phyloP scores from a whole-genome alignment of 805 yeast species.

The Ogataea neopini region DNA sequence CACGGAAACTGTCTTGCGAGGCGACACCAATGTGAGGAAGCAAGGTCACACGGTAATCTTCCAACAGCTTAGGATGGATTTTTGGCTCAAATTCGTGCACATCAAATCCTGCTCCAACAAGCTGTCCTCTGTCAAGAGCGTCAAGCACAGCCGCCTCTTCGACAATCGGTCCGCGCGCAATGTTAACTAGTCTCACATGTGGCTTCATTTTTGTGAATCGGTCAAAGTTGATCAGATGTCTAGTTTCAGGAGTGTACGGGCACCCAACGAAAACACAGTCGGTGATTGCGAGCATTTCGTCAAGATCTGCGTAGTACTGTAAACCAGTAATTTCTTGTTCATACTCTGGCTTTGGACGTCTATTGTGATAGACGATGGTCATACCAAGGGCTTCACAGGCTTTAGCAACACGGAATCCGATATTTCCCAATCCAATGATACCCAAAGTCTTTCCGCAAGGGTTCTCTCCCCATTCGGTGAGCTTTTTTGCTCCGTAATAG shows the following conservation, averaged over 20 bases:
- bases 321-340: constrained; percentile 37
- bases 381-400: constrained; percentile 46
- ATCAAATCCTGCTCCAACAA: constrained; percentile 45
- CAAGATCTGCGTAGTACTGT: constrained; percentile 25
- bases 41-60: constrained; percentile 38
- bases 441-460: constrained; percentile 47
- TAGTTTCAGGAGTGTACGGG: constrained; percentile 41
- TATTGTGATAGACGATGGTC: constrained; percentile 44
- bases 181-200: constrained; percentile 35
- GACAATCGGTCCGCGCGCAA: constrained; percentile 44
- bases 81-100: constrained; percentile 46
- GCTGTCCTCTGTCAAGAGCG: constrained; percentile 41
- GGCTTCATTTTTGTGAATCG: constrained; percentile 32
- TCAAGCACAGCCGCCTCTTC: constrained; percentile 41
- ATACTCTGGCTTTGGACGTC: constrained; percentile 33
- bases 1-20: constrained; percentile 37
- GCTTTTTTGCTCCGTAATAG: constrained; percentile 34
- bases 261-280: constrained; percentile 40
- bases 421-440: constrained; percentile 49
- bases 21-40: constrained; percentile 42
- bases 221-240: constrained; percentile 38
- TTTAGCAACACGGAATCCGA: constrained; percentile 44
- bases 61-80: constrained; percentile 34
- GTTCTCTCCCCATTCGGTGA: constrained; percentile 39
- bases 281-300: constrained; percentile 30